Base-by-base conservation (phyloP, 1,139 yeast genomes). In the Sugiyamaella castrensis region DNA sequence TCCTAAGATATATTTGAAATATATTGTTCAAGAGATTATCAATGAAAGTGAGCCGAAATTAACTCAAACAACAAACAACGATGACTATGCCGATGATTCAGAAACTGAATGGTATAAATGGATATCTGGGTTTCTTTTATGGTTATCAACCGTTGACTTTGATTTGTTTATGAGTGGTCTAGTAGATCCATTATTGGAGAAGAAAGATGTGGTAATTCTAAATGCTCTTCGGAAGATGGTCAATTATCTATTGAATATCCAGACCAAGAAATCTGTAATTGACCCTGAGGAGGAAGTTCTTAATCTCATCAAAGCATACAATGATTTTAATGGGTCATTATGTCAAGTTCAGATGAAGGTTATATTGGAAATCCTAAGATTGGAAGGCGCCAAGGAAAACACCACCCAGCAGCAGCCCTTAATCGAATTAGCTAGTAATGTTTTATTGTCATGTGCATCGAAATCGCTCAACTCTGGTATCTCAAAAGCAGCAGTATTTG, bases 241-340 rank as follows among this genome's bases (percentile, higher is more conserved):
- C 8, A 33, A 46, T 7, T 34, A 41, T 9, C 44, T 60, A 27
- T 44, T 56, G 19, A 48, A 40, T 36, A 28, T 47, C 32, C 45
- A 35, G 26, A 28, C 41, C 2, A 28, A n/a, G 34, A 31, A 3
- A 5, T 31, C 28, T 27, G 44, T 19, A 5, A 27, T 24, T 12
- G 40, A 43, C 12, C 35, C 50, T 11, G 51, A 48, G 27, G 49
- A 49, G 2, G 60, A 63, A 12, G 46, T 64, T 27, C 31, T 49
- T 13, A 48, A 44, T n/a, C 35, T 64, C 4, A 40, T 61, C 26
- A 55, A 53, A 12, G 37, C 43, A 1, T 65, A 71, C n/a, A 73
- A 76, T 53, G 81, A 77, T 46, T 80, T 80, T 62, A 81, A 79
- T 57, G 59, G 82, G 29, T 76, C 81, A 0, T 58, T 80, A 1